These are phyloP conservation scores for Astrephomene gubernaculifera DNA, from an alignment of 139 green algal species.

Conservation along the genomic window DNA sequence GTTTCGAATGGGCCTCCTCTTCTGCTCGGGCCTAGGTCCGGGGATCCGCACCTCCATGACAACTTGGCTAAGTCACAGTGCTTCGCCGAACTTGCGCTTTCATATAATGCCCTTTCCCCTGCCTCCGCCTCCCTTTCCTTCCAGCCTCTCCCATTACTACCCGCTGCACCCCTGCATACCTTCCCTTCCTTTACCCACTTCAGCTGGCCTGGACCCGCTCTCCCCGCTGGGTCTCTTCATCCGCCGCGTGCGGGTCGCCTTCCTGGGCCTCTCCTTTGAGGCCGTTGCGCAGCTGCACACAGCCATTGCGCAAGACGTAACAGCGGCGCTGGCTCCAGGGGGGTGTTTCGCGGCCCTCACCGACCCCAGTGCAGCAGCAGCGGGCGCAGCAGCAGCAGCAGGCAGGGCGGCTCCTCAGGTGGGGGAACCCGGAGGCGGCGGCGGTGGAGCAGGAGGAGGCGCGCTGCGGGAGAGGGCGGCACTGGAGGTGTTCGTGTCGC, in stretches of 20 bases:
- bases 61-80: no score
- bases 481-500: conserved; percentile 30
- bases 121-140: no score
- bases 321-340: background rate
- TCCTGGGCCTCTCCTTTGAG: conserved; percentile 57
- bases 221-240: conserved; percentile 59
- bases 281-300: conserved; percentile 21
- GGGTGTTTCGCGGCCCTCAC: background rate
- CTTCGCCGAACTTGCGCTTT: no score
- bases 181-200: background rate
- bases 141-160: no score
- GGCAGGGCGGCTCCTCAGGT: background rate
- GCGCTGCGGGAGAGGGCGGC: conserved; percentile 39
- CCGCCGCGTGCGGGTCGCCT: conserved; percentile 38
- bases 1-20: no score
- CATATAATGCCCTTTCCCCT: no score
- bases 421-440: background rate
- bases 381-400: background rate
- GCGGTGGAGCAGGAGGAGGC: background rate
- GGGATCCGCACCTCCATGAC: no score
- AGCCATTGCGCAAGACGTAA: conserved; percentile 4
- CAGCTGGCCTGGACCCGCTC: conserved; percentile 40
- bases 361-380: background rate
- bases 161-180: no score
- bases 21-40: no score